phyloP scores from a whole-genome alignment of 2,329 filamentous ascomycete genomes.

The Malbranchea cinnamomea region DNA sequence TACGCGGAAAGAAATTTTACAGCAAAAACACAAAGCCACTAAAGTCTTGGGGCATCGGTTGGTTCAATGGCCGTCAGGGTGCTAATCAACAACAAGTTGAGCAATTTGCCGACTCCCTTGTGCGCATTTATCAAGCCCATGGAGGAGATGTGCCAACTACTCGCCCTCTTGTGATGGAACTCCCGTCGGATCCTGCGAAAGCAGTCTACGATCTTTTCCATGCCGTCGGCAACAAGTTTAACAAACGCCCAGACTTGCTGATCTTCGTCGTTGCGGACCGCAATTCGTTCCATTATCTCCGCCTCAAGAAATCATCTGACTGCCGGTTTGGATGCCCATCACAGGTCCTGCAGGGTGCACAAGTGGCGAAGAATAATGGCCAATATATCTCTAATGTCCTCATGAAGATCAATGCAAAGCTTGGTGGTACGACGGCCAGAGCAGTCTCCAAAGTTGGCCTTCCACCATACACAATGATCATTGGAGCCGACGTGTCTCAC shows the following conservation, averaged over 20 bases:
- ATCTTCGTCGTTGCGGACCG: slow-evolving; percentile 63
- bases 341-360: slow-evolving; percentile 60
- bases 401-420: slow-evolving; percentile 95
- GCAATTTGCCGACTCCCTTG: slow-evolving; percentile 46
- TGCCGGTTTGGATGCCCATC: slow-evolving; percentile 71
- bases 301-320: slow-evolving; percentile 80
- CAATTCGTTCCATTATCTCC: slow-evolving; percentile 58
- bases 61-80: slow-evolving; percentile 42
- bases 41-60: slow-evolving; percentile 59
- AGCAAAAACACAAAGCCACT: slow-evolving; percentile 47
- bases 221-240: slow-evolving; percentile 37
- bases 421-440: slow-evolving; percentile 63
- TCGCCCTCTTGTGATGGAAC: slow-evolving; percentile 30
- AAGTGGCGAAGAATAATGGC: slow-evolving; percentile 52
- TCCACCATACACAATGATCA: slow-evolving; percentile 52
- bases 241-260: slow-evolving; percentile 54
- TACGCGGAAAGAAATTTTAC: slow-evolving; percentile 67
- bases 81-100: slow-evolving; percentile 31
- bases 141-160: slow-evolving; percentile 41
- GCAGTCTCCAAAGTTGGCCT: slow-evolving; percentile 29
- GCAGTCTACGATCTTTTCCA: slow-evolving; percentile 44
- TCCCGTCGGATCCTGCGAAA: slow-evolving; percentile 33
- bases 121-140: slow-evolving; percentile 44
- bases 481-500: slow-evolving; percentile 87
- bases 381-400: slow-evolving; percentile 90